phyloP scores from a whole-genome alignment of 148 eudicot species.

The Pouteria glomerata region DNA sequence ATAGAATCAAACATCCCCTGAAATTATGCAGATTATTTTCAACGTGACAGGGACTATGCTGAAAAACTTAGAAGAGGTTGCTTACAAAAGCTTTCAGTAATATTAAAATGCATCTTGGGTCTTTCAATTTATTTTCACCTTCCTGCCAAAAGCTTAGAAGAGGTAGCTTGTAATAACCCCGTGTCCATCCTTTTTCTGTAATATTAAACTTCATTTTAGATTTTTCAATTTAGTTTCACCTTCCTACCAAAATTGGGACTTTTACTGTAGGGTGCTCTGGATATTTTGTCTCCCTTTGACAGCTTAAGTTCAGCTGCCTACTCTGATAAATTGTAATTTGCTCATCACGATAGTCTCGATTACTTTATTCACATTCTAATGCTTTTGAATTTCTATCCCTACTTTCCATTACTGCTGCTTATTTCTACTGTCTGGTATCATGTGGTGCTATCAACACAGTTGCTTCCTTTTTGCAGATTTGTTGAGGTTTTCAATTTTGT shows the following conservation, averaged over 20 bases:
- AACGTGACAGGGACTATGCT: conserved; percentile 88
- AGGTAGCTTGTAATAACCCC: conserved; percentile 40
- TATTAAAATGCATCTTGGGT: neutral
- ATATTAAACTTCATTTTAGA: neutral
- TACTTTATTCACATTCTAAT: too few species aligned
- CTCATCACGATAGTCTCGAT: too few species aligned
- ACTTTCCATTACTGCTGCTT: too few species aligned
- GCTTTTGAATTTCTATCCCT: too few species aligned
- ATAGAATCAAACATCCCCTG: conserved; percentile 65
- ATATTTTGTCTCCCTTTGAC: neutral
- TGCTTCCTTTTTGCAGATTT: too few species aligned
- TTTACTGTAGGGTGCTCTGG: too few species aligned
- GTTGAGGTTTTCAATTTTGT: too few species aligned
- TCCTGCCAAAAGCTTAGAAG: conserved; percentile 50
- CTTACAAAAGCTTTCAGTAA: conserved; percentile 35
- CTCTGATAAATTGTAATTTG: too few species aligned
- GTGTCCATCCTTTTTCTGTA: neutral
- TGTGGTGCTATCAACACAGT: too few species aligned
- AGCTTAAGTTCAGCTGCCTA: neutral
- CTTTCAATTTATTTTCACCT: neutral
- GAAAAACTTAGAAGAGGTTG: conserved; percentile 92
- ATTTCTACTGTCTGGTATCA: too few species aligned
- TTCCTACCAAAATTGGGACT: neutral
- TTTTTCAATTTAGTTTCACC: neutral
- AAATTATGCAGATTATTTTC: conserved; percentile 85